These are phyloP conservation scores for Colletotrichum orbiculare DNA, from an alignment of 2,329 filamentous ascomycete genomes.

Conservation along the genomic window DNA sequence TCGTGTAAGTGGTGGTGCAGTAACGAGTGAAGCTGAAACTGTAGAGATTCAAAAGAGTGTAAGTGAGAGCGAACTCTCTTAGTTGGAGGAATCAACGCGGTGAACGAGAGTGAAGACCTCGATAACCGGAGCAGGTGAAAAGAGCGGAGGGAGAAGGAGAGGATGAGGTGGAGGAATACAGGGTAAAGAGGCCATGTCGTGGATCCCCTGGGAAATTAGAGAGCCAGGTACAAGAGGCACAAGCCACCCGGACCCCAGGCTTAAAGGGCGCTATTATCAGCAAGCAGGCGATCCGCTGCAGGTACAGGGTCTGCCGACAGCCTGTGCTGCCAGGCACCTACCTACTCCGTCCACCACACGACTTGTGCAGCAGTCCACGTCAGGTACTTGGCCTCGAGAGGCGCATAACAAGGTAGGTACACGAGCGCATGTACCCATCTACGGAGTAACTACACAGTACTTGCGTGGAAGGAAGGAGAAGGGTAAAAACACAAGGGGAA, in stretches of 20 bases:
- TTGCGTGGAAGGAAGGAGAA: no score
- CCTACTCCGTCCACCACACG: no score
- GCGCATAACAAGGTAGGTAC: no score
- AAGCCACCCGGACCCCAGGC: slow-evolving; percentile 26
- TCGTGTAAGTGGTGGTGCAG: slow-evolving; percentile 12
- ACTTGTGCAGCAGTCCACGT: no score
- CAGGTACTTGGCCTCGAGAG: no score
- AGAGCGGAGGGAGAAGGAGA: slow-evolving; percentile 32
- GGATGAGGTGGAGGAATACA: slow-evolving; percentile 35
- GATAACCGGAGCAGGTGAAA: slow-evolving; percentile 27
- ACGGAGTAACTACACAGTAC: no score
- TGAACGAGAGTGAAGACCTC: slow-evolving; percentile 34
- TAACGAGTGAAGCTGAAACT: slow-evolving; percentile 34
- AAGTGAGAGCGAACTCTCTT: slow-evolving; percentile 37
- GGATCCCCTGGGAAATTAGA: slow-evolving; percentile 36
- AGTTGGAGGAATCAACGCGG: slow-evolving; percentile 37
- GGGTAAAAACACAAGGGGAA: no score
- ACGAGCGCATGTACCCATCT: no score
- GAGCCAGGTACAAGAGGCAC: slow-evolving; percentile 22
- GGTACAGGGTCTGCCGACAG: slow-evolving; percentile 25
- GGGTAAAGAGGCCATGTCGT: slow-evolving; percentile 35
- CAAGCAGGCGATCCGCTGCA: slow-evolving; percentile 32
- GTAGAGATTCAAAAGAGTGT: slow-evolving; percentile 37
- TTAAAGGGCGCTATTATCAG: slow-evolving; percentile 24
- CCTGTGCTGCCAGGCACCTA: not conserved